Evolutionary conservation across 164 flowering plant genomes (phyloP), one percentile per base, ranked within the genome.

Genomic region (Liriodendron chinense): DNA sequence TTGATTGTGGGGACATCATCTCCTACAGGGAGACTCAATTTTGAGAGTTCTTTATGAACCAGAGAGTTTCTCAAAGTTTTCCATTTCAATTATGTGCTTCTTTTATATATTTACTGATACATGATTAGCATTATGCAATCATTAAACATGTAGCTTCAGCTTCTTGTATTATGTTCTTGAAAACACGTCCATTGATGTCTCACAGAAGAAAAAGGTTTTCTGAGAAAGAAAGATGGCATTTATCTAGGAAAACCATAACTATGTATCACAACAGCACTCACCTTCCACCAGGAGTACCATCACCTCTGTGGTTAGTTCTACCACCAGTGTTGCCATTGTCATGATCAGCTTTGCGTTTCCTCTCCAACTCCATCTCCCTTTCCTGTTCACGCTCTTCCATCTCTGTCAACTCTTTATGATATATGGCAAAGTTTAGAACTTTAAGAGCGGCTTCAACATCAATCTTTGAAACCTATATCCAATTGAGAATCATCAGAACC

Each of bases 371-470:
- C 79, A 80, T 87, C 76, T 83, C 88, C 79, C 93, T 83, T 81
- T 82, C 91, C 74, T 94, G 87, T 76, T 94, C 98, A 49, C 99
- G 93, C 48, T 91, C 97, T 71, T 96, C 98, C 98, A 96, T 96
- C 49, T 96, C 98, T 48, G 88, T 90, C 82, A 96, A 79, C 78
- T 96, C 99, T 82, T 87, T 90, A 72, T 96, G 99, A 82, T 96
- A 94, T 74, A 96, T 94, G 56, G 99, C 99, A 87, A 96, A 96
- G 78, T 96, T 91, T 47, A 96, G 82, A 83, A 93, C 90, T 85
- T 92, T 89, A 63, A 96, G 87, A 70, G 99, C 99, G 82, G 98
- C 97, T 74, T 92, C 99, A 74, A 89, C 99, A 84, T 96, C 94
- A 79, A 85, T 79, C 72, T 89, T 89, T 20, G 78, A 47, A 73